These are phyloP conservation scores for Fraxinus velutina DNA, from an alignment of 305 asterid genomes.

Conservation along the genomic window DNA sequence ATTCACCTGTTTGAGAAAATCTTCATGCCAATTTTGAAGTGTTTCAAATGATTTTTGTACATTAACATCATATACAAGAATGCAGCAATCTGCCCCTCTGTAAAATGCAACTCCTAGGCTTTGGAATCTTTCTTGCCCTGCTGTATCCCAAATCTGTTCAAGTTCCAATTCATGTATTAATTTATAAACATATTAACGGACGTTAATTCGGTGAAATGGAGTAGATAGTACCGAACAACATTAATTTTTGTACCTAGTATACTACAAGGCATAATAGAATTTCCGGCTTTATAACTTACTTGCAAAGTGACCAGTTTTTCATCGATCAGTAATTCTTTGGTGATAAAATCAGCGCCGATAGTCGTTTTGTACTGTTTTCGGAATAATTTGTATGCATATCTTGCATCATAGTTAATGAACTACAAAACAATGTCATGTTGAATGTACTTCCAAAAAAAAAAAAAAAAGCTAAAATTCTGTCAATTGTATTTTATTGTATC, in stretches of 20 bases:
- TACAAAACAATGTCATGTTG: background rate
- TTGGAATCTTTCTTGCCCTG: constrained; percentile 72
- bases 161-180: background rate
- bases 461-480: too few relatives aligned
- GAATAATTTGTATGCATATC: constrained; percentile 53
- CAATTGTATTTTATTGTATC: background rate
- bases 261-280: background rate
- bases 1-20: constrained; percentile 63
- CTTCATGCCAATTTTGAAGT: constrained; percentile 63
- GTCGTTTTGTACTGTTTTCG: constrained; percentile 52
- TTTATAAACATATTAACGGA: background rate
- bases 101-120: constrained; percentile 69
- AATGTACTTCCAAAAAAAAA: too few relatives aligned
- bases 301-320: constrained; percentile 56
- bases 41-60: constrained; percentile 59
- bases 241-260: background rate
- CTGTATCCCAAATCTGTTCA: constrained; percentile 72
- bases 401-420: constrained; percentile 27
- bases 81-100: constrained; percentile 79
- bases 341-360: constrained; percentile 72
- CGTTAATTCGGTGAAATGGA: background rate
- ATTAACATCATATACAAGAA: constrained; percentile 71
- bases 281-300: constrained; percentile 27
- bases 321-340: constrained; percentile 53
- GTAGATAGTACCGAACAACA: background rate